Evolutionary conservation across 805 yeast genomes (phyloP).

Genomic region (Grigorovia humatica): DNA sequence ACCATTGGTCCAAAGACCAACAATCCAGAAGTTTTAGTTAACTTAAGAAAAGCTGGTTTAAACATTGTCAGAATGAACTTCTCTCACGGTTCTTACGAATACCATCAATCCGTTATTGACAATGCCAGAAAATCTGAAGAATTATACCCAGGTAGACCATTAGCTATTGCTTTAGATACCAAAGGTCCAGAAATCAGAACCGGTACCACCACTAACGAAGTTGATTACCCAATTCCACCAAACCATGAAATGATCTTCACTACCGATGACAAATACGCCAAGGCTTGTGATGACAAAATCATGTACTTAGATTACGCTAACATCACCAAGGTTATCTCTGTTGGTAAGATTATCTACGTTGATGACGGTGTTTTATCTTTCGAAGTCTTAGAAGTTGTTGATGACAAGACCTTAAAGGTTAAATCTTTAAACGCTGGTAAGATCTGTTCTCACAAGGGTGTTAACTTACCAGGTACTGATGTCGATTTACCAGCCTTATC

Average conservation of each 20-base stretch:
- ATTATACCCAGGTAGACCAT: slow-evolving; percentile 87
- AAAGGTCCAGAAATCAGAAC: slow-evolving; percentile 99
- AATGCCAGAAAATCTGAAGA: slow-evolving; percentile 92
- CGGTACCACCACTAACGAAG: slow-evolving; percentile 75
- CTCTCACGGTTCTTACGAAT: slow-evolving; percentile 96
- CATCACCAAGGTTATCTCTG: slow-evolving; percentile 85
- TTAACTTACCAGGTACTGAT: slow-evolving; percentile 96
- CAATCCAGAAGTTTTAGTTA: slow-evolving; percentile 70
- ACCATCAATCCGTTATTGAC: slow-evolving; percentile 94
- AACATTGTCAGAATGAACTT: slow-evolving; percentile 98
- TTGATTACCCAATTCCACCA: slow-evolving; percentile 74
- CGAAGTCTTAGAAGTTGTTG: slow-evolving; percentile 76
- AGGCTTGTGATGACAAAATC: slow-evolving; percentile 60
- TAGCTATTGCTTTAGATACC: slow-evolving; percentile 97
- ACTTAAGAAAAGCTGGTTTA: slow-evolving; percentile 92
- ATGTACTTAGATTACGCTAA: slow-evolving; percentile 93
- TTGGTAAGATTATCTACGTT: slow-evolving; percentile 84
- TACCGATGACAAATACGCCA: slow-evolving; percentile 74
- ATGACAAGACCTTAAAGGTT: slow-evolving; percentile 75
- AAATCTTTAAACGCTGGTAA: slow-evolving; percentile 88
- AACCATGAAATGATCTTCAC: slow-evolving; percentile 89
- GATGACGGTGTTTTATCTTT: slow-evolving; percentile 98
- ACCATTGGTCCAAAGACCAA: slow-evolving; percentile 99
- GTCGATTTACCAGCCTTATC: slow-evolving; percentile 97
- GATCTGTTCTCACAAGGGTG: slow-evolving; percentile 97